phyloP scores from a whole-genome alignment of 176 grass and related monocot genomes.

The Aegilops longissima region DNA sequence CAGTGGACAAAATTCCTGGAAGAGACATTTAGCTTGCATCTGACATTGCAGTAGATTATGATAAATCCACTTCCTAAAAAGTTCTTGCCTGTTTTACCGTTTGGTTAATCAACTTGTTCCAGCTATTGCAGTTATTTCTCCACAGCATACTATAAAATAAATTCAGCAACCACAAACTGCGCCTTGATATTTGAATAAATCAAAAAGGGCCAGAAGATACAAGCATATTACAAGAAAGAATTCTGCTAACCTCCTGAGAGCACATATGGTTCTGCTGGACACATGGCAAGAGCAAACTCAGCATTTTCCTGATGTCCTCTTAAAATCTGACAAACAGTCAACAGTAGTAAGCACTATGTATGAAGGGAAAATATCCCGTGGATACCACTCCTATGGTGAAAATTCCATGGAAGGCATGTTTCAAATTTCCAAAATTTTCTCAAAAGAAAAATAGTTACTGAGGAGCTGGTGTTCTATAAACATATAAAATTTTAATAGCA shows the following conservation, averaged over 20 bases:
- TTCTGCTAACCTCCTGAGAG: constrained; percentile 77
- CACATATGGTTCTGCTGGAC: constrained; percentile 84
- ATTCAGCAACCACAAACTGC: background rate
- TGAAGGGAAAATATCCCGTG: background rate
- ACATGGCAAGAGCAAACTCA: constrained; percentile 93
- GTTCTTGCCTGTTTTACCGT: background rate
- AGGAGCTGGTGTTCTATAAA: background rate
- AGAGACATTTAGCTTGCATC: background rate
- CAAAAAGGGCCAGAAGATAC: background rate
- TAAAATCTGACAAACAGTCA: constrained; percentile 62
- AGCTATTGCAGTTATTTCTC: background rate
- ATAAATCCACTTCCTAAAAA: background rate
- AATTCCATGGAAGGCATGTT: background rate
- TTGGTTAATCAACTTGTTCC: background rate
- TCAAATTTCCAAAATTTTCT: background rate
- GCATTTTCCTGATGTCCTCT: constrained; percentile 92
- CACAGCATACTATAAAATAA: background rate
- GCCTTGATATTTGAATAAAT: constrained; percentile 3
- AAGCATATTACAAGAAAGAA: constrained; percentile 3
- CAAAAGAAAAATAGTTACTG: background rate
- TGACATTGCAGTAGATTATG: background rate
- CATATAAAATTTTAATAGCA: background rate
- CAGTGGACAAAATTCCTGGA: background rate
- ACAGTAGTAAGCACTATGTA: constrained; percentile 21
- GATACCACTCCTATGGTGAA: background rate